phyloP scores from a whole-genome alignment of 2,329 filamentous ascomycete genomes.

The Microcyclospora pomicola region DNA sequence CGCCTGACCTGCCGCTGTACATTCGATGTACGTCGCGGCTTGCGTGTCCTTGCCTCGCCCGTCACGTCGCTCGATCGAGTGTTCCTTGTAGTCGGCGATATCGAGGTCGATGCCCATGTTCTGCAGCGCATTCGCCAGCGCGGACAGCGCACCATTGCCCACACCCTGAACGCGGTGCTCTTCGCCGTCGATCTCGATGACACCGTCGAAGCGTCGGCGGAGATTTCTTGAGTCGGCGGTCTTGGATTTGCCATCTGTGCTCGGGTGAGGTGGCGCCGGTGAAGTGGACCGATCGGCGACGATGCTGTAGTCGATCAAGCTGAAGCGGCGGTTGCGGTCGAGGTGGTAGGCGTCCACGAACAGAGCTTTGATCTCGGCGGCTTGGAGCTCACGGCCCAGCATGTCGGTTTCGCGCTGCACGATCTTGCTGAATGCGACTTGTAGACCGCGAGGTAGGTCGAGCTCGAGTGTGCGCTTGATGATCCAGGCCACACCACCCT shows the following conservation, averaged over 20 bases:
- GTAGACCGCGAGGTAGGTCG: constrained; percentile 81
- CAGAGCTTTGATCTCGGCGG: constrained; percentile 71
- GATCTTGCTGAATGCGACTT: constrained; percentile 78
- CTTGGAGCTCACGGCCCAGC: constrained; percentile 69
- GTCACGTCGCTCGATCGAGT: constrained; percentile 47
- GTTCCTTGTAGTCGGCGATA: constrained; percentile 90
- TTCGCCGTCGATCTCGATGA: constrained; percentile 66
- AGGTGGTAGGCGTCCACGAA: constrained; percentile 84
- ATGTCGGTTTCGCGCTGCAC: constrained; percentile 72
- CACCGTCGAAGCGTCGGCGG: constrained; percentile 69
- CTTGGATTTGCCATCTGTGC: constrained; percentile 46
- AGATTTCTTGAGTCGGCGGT: constrained; percentile 58
- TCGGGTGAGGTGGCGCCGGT: constrained; percentile 51
- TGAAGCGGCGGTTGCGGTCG: constrained; percentile 69
- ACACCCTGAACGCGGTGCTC: constrained; percentile 68
- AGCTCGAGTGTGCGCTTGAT: constrained; percentile 79
- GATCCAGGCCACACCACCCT: constrained; percentile 89
- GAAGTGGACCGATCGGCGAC: constrained; percentile 66
- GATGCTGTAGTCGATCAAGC: constrained; percentile 83
- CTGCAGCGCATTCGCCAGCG: constrained; percentile 67
- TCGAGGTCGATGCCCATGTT: constrained; percentile 74
- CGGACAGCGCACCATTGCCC: constrained; percentile 84
- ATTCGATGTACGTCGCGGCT: constrained; percentile 93
- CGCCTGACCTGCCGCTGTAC: constrained; percentile 49
- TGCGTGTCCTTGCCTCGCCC: constrained; percentile 58